phyloP scores from a whole-genome alignment of 2,329 filamentous ascomycete species.

The Dactylellina parvicollis region DNA sequence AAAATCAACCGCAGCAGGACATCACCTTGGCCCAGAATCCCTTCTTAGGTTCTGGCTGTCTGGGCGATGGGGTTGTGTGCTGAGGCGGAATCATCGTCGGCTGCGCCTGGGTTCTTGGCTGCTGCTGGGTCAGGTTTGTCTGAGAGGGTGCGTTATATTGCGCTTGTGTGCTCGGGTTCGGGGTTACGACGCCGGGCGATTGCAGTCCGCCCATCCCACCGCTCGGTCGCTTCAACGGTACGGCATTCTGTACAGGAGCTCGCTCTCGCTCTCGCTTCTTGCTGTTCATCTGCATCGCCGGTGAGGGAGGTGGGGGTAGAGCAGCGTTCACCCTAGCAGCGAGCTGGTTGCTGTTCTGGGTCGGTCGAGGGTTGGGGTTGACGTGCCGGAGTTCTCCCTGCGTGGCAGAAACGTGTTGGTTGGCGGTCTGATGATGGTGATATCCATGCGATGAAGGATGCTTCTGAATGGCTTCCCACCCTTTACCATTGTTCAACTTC shows the following conservation, averaged over 20 bases:
- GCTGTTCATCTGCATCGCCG: conserved; percentile 82
- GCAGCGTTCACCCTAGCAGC: conserved; percentile 92
- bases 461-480: conserved; percentile 83
- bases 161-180: conserved; percentile 89
- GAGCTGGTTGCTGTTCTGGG: conserved; percentile 70
- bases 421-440: conserved; percentile 63
- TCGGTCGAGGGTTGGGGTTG: conserved; percentile 68
- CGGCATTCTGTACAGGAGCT: conserved; percentile 78
- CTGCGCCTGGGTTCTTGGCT: conserved; percentile 71
- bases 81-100: conserved; percentile 67
- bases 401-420: conserved; percentile 65
- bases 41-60: conserved; percentile 75
- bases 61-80: conserved; percentile 64
- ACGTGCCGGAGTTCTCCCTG: conserved; percentile 58
- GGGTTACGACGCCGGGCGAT: conserved; percentile 75
- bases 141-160: conserved; percentile 92
- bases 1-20: conserved; percentile 84
- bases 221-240: conserved; percentile 79
- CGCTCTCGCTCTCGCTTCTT: conserved; percentile 73
- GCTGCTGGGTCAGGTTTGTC: conserved; percentile 79
- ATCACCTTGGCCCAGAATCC: conserved; percentile 90
- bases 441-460: conserved; percentile 75
- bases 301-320: conserved; percentile 87
- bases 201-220: conserved; percentile 74
- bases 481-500: conserved; percentile 93